Evolutionary conservation across 805 yeast genomes (phyloP).

Genomic region (Komagataella pseudopastoris): DNA sequence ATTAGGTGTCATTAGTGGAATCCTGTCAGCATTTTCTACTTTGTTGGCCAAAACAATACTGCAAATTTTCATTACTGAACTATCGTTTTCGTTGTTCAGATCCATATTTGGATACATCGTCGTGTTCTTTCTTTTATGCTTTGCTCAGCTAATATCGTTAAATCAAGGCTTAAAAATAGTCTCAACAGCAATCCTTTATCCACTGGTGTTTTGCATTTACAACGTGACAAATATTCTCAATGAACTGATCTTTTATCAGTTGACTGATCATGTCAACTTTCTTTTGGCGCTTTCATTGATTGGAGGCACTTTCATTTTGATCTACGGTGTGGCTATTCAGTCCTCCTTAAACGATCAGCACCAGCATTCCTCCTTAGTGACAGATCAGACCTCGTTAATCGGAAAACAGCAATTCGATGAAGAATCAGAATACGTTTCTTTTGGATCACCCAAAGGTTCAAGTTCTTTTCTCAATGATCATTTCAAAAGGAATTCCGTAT

Average conservation of each 20-base stretch:
- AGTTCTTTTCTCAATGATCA: slow-evolving; percentile 8
- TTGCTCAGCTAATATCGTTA: slow-evolving; percentile 57
- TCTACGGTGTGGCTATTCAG: slow-evolving; percentile 57
- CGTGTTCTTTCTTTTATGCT: slow-evolving; percentile 47
- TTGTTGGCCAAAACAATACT: slow-evolving; percentile 77
- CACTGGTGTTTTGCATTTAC: slow-evolving; percentile 74
- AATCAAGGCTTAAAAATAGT: slow-evolving; percentile 60
- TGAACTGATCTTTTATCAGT: slow-evolving; percentile 45
- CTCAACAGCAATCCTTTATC: slow-evolving; percentile 71
- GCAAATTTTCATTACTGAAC: slow-evolving; percentile 35
- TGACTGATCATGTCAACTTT: slow-evolving; percentile 24
- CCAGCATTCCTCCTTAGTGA: not conserved
- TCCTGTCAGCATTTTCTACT: slow-evolving; percentile 74
- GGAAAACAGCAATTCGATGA: slow-evolving; percentile 6
- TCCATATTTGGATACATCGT: slow-evolving; percentile 12
- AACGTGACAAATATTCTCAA: slow-evolving; percentile 58
- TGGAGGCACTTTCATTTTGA: slow-evolving; percentile 33
- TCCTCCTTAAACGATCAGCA: slow-evolving; percentile 32
- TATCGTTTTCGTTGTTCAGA: slow-evolving; percentile 7
- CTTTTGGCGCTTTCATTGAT: slow-evolving; percentile 24
- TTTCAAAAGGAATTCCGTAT: not conserved
- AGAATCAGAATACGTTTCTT: slow-evolving; percentile 21
- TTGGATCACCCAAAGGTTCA: slow-evolving; percentile 21
- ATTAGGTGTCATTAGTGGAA: slow-evolving; percentile 62
- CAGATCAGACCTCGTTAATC: not conserved